Evolutionary conservation across 2,329 filamentous ascomycete genomes (phyloP).

Genomic region (Ceratocystis eucalypticola): DNA sequence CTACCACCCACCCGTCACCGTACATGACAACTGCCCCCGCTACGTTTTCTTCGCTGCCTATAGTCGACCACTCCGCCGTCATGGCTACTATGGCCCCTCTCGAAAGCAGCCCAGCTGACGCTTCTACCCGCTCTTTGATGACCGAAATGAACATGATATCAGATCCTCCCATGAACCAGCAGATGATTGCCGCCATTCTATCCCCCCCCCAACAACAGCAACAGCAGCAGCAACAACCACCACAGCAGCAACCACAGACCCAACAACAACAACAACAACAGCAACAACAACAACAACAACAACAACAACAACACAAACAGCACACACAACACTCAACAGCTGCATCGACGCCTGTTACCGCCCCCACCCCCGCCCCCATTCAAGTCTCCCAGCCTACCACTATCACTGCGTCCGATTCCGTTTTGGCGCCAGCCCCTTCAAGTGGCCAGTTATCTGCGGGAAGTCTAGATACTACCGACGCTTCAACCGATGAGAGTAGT

Average conservation of each 20-base stretch:
- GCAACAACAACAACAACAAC: background rate
- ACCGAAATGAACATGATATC: slow-evolving; percentile 14
- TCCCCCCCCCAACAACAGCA: slow-evolving; percentile 9
- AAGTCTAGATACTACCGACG: slow-evolving; percentile 12
- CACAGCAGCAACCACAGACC: too few species aligned
- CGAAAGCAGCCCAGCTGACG: slow-evolving; percentile 5
- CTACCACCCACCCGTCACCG: background rate
- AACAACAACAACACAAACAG: background rate
- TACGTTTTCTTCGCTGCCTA: slow-evolving; percentile 1
- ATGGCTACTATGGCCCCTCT: slow-evolving; percentile 8
- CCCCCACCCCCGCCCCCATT: background rate
- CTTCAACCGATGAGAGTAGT: slow-evolving; percentile 16
- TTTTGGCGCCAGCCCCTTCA: slow-evolving; percentile 1
- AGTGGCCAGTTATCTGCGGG: background rate
- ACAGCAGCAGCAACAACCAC: background rate
- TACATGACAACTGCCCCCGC: slow-evolving; percentile 8
- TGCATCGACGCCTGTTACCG: background rate
- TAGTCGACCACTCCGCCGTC: slow-evolving; percentile 14
- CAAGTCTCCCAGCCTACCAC: background rate
- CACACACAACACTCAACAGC: background rate
- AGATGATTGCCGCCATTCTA: slow-evolving; percentile 14
- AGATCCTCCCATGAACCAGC: slow-evolving; percentile 10
- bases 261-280: background rate
- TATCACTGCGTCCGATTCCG: background rate
- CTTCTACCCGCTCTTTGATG: slow-evolving; percentile 13